A percentile compares a stretch with the other conserved stretches of the same genome.
phyloP scores from a whole-genome alignment of 2,329 filamentous ascomycete species.

The Monosporascus cannonballus region DNA sequence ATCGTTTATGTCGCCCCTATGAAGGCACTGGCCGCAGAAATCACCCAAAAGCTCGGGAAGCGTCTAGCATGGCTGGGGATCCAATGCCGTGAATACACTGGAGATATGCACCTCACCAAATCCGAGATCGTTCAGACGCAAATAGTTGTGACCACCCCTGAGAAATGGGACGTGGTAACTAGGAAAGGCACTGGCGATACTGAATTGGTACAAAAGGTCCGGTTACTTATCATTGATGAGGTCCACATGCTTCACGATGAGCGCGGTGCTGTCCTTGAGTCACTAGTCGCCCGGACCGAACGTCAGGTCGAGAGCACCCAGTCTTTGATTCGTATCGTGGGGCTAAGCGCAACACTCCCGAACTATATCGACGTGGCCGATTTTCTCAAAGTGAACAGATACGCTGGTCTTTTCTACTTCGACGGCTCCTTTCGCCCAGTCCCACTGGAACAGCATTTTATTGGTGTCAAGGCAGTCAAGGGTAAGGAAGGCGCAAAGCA shows the following conservation, averaged over 20 bases:
- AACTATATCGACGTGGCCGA: conserved; percentile 97
- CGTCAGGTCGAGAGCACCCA: conserved; percentile 97
- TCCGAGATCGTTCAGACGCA: conserved; percentile 92
- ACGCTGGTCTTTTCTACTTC: conserved; percentile 93
- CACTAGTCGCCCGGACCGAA: conserved; percentile 88
- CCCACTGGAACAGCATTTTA: conserved; percentile 93
- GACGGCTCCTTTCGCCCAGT: conserved; percentile 94
- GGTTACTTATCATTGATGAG: conserved; percentile 94
- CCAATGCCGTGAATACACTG: conserved; percentile 87
- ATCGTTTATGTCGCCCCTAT: conserved; percentile 98
- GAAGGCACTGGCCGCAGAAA: conserved; percentile 95
- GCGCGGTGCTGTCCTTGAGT: conserved; percentile 91
- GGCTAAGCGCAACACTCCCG: conserved; percentile 88
- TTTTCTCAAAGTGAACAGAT: conserved; percentile 91
- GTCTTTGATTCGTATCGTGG: conserved; percentile 91
- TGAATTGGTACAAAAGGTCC: conserved; percentile 94
- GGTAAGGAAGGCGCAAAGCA: conserved; percentile 78
- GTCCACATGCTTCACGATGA: conserved; percentile 99
- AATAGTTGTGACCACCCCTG: conserved; percentile 96
- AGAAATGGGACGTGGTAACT: conserved; percentile 99
- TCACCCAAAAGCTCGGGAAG: conserved; percentile 90
- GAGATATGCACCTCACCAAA: conserved; percentile 98
- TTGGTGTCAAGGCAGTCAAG: conserved; percentile 92
- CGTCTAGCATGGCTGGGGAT: conserved; percentile 91
- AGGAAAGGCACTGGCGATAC: conserved; percentile 96